phyloP scores from a whole-genome alignment of 2,329 filamentous ascomycete genomes.

The Fusarium sp. region DNA sequence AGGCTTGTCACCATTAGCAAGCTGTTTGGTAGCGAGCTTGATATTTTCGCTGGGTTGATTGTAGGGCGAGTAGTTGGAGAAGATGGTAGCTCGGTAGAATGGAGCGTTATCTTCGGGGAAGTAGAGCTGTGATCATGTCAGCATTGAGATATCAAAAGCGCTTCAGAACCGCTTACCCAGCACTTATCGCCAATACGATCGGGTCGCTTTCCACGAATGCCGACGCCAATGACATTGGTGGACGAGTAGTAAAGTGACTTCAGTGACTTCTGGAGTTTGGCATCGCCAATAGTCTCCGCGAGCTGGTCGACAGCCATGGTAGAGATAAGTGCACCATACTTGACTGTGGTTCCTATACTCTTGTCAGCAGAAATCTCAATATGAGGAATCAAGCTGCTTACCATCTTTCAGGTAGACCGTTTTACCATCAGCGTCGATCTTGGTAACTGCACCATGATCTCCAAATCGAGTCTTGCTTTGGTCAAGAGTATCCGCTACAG shows the following conservation, averaged over 20 bases:
- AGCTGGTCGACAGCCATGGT: constrained; percentile 96
- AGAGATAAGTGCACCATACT: constrained; percentile 68
- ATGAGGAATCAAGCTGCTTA: constrained; percentile 65
- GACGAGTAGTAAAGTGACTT: constrained; percentile 96
- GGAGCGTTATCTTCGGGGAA: constrained; percentile 99
- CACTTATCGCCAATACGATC: constrained; percentile 99
- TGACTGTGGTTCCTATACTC: accelerated
- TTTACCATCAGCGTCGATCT: constrained; percentile 87
- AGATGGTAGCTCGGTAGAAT: constrained; percentile 99
- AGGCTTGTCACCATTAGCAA: constrained; percentile 86
- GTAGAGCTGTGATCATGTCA: constrained; percentile 66
- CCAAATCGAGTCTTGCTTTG: constrained; percentile 92
- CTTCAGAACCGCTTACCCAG: constrained; percentile 64
- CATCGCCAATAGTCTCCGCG: constrained; percentile 83
- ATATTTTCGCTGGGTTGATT: constrained; percentile 87
- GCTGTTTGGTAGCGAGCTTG: constrained; percentile 86
- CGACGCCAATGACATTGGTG: constrained; percentile 96
- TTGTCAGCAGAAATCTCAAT: too few species aligned
- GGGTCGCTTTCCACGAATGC: constrained; percentile 88
- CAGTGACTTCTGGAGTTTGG: constrained; percentile 72
- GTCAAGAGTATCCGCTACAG: constrained; percentile 90
- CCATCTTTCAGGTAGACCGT: constrained; percentile 83
- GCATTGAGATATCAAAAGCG: accelerated
- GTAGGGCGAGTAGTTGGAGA: constrained; percentile 99
- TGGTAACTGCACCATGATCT: constrained; percentile 81